A percentile compares a stretch with the other conserved stretches of the same genome.
Evolutionary conservation across 345 rosid species (phyloP).

Genomic region (Hibiscus tridactylites): DNA sequence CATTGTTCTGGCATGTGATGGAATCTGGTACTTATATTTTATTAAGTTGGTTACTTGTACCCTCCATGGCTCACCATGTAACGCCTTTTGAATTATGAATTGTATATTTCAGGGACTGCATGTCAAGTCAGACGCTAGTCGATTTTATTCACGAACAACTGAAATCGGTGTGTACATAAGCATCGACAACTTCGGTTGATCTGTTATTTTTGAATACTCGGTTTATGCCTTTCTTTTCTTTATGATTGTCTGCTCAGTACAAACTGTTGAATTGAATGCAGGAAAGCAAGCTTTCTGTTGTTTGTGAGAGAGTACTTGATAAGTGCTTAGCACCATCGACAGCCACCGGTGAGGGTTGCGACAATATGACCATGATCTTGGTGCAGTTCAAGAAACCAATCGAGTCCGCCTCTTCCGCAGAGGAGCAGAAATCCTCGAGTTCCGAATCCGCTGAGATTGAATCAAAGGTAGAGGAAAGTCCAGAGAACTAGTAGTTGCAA

Average conservation of each 20-base stretch:
- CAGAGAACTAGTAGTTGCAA: background rate
- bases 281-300: constrained; percentile 82
- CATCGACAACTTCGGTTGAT: background rate
- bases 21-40: constrained; percentile 57
- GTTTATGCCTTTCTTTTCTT: background rate
- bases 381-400: constrained; percentile 78
- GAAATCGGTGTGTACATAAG: constrained; percentile 35
- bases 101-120: constrained; percentile 25
- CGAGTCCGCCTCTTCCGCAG: constrained; percentile 17
- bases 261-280: constrained; percentile 24
- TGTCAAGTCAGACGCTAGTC: constrained; percentile 93
- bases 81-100: background rate
- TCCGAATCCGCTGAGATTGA: constrained; percentile 18
- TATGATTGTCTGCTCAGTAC: background rate
- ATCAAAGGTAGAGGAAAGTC: background rate
- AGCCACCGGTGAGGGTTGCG: constrained; percentile 84
- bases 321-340: constrained; percentile 87
- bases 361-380: constrained; percentile 97
- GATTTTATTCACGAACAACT: constrained; percentile 83
- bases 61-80: background rate
- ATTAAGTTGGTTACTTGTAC: background rate
- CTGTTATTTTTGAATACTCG: background rate
- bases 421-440: constrained; percentile 27
- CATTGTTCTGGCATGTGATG: constrained; percentile 91
- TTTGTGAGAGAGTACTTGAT: constrained; percentile 76